Percentiles rank a stretch among this genome's conserved stretches.
These are phyloP conservation scores for Sungouiella thailandica DNA, from an alignment of 805 yeast species.

Conservation along the genomic window DNA sequence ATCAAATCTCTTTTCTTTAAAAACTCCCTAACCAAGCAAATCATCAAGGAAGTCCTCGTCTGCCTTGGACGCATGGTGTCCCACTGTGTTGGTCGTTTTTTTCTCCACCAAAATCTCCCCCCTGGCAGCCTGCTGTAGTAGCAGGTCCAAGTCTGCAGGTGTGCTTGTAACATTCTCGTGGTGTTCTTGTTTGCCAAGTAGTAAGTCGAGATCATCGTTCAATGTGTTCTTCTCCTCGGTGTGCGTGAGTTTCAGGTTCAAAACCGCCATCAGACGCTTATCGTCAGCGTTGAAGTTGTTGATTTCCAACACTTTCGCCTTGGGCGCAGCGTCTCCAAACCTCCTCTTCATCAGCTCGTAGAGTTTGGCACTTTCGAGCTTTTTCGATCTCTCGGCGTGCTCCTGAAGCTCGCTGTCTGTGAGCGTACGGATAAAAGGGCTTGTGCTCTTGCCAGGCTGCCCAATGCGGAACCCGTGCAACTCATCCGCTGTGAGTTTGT, in stretches of 20 bases:
- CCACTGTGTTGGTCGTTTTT: neutral
- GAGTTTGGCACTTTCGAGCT: slow-evolving; percentile 24
- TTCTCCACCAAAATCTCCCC: neutral
- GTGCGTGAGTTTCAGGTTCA: slow-evolving; percentile 19
- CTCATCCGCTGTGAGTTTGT: slow-evolving; percentile 21
- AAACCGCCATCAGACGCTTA: slow-evolving; percentile 16
- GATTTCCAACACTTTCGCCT: slow-evolving; percentile 28
- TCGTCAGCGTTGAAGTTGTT: slow-evolving; percentile 27
- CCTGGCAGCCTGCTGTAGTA: slow-evolving; percentile 5
- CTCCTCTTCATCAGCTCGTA: slow-evolving; percentile 24
- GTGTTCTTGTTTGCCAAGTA: too few relatives aligned
- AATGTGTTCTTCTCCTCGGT: too few relatives aligned
- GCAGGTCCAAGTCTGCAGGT: slow-evolving; percentile 10
- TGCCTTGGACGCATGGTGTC: neutral
- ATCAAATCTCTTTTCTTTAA: too few relatives aligned
- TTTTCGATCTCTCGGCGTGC: slow-evolving; percentile 19
- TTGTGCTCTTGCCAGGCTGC: neutral
- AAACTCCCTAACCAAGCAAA: slow-evolving; percentile 8
- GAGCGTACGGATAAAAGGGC: slow-evolving; percentile 14
- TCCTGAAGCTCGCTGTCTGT: slow-evolving; percentile 24
- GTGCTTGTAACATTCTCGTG: too few relatives aligned
- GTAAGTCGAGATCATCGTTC: too few relatives aligned
- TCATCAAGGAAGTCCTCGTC: slow-evolving; percentile 16
- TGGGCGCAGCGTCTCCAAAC: slow-evolving; percentile 15
- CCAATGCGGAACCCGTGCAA: slow-evolving; percentile 37